Evolutionary conservation across 2,329 filamentous ascomycete species (phyloP).

Genomic region (Fusarium nodosum): DNA sequence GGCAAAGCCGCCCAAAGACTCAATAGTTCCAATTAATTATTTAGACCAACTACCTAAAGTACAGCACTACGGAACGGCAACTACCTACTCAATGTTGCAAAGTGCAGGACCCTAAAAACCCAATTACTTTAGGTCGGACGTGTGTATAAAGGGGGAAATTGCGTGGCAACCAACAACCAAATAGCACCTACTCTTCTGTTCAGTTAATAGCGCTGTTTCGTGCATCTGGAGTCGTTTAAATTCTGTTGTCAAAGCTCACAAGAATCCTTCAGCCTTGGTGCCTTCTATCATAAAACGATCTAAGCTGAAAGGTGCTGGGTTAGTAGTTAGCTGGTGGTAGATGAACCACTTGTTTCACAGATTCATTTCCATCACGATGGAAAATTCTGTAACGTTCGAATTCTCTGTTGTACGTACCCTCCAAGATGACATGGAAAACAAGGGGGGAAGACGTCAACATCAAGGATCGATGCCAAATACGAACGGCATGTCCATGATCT

Average conservation of each 20-base stretch:
- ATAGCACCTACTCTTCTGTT: neutral
- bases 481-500: constrained; percentile 4
- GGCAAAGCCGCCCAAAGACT: constrained; percentile 33
- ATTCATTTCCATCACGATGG: constrained; percentile 1
- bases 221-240: constrained; percentile 1
- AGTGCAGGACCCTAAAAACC: constrained; percentile 8
- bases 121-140: constrained; percentile 10
- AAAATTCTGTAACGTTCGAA: neutral
- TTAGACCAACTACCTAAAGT: constrained; percentile 7
- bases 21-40: constrained; percentile 23
- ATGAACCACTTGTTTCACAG: constrained; percentile 36
- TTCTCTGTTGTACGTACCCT: constrained; percentile 4
- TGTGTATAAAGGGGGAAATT: constrained; percentile 37
- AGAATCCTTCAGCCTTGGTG: constrained; percentile 24
- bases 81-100: constrained; percentile 12
- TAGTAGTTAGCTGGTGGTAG: constrained; percentile 1
- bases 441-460: constrained; percentile 11
- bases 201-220: constrained; percentile 12
- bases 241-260: neutral
- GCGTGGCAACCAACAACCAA: constrained; percentile 28
- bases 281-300: neutral
- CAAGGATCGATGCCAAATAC: constrained; percentile 3
- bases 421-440: neutral
- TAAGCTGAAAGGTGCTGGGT: constrained; percentile 6
- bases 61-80: neutral